Evolutionary conservation across 225 moss, liverwort and hornwort genomes (phyloP).

Genomic region (Thuidium tamariscinum): DNA sequence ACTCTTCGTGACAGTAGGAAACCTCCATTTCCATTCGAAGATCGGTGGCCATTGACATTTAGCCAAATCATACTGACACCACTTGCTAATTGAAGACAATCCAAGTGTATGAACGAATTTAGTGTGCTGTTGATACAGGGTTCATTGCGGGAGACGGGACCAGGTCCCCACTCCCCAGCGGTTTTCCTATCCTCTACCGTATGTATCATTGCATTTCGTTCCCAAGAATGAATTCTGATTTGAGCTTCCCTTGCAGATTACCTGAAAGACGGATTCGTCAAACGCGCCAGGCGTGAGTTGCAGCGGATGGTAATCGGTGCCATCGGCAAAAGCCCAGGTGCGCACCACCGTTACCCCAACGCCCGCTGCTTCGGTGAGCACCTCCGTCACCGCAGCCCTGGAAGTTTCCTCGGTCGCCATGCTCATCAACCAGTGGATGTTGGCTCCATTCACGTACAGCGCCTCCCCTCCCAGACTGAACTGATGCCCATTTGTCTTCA

Average conservation of each 20-base stretch:
- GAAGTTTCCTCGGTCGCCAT: conserved; percentile 9
- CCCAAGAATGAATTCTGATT: neutral
- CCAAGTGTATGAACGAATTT: neutral
- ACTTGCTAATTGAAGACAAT: neutral
- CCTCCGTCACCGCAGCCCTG: conserved; percentile 22
- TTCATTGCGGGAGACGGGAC: neutral
- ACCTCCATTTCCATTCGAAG: neutral
- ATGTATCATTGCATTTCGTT: neutral
- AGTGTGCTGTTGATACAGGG: neutral
- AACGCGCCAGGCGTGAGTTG: conserved; percentile 48
- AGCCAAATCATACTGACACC: neutral
- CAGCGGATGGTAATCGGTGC: conserved; percentile 18
- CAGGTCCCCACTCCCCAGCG: too few relatives aligned
- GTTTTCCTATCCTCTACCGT: neutral
- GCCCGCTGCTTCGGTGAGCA: conserved; percentile 24
- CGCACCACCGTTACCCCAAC: conserved; percentile 54
- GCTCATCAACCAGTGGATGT: conserved; percentile 53
- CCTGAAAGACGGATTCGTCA: conserved; percentile 43
- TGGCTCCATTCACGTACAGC: conserved; percentile 48
- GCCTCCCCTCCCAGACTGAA: conserved; percentile 22
- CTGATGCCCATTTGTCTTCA: conserved; percentile 20
- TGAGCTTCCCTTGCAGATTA: neutral
- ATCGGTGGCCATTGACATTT: neutral
- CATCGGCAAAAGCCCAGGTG: conserved; percentile 65
- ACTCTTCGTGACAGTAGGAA: neutral